phyloP scores from a whole-genome alignment of 352 stramenopile genomes.

The Phytophthora litchii region DNA sequence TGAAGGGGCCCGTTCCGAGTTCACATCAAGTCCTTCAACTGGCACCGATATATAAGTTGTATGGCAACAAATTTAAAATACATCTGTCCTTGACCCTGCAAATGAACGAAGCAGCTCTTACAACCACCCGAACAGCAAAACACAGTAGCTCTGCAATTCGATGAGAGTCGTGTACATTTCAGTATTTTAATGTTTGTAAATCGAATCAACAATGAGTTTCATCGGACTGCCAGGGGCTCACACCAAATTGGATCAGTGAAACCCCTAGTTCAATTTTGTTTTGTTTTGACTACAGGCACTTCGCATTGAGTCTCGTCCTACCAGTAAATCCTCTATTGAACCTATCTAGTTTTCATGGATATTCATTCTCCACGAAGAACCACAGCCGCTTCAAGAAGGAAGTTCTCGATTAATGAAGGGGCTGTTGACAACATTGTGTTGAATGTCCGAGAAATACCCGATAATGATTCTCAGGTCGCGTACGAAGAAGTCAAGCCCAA shows the following conservation, averaged over 20 bases:
- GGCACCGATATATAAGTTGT: too few species aligned
- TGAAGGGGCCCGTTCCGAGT: conserved; percentile 14
- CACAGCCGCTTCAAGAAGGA: not conserved
- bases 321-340: too few species aligned
- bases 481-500: not conserved
- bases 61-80: too few species aligned
- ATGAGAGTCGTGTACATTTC: not conserved
- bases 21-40: too few species aligned
- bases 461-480: not conserved
- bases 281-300: not conserved
- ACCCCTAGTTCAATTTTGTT: too few species aligned
- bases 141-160: not conserved
- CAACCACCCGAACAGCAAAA: conserved; percentile 2
- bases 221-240: too few species aligned
- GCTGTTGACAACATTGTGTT: not conserved
- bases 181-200: too few species aligned
- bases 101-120: not conserved
- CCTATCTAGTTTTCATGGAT: not conserved
- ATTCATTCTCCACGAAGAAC: conserved; percentile 3
- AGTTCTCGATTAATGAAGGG: not conserved
- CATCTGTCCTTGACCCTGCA: conserved; percentile 6
- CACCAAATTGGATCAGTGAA: too few species aligned
- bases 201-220: too few species aligned
- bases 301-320: too few species aligned
- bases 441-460: conserved; percentile 1